phyloP scores from a whole-genome alignment of 495 filamentous ascomycete species.

The Penicillium coprophilum region DNA sequence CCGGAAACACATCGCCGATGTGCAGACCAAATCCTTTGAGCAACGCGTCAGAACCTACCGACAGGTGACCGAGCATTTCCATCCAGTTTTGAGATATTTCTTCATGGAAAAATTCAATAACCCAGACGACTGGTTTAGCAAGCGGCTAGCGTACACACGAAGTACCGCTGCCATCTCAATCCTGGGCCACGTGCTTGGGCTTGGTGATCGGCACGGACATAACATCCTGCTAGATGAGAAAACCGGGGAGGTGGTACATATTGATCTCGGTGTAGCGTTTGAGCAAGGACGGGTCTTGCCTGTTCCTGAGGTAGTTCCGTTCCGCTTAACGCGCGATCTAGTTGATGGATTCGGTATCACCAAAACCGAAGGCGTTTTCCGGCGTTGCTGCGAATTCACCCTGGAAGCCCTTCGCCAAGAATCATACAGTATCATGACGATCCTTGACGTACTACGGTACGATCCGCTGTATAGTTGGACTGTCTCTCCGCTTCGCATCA shows the following conservation, averaged over 20 bases:
- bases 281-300: slow-evolving; percentile 92
- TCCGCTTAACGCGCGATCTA: slow-evolving; percentile 90
- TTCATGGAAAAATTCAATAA: slow-evolving; percentile 94
- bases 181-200: slow-evolving; percentile 85
- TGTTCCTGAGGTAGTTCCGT: slow-evolving; percentile 92
- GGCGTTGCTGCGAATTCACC: slow-evolving; percentile 95
- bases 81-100: slow-evolving; percentile 94
- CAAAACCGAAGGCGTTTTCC: slow-evolving; percentile 91
- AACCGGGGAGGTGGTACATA: slow-evolving; percentile 93
- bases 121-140: slow-evolving; percentile 92
- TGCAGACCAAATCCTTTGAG: slow-evolving; percentile 64
- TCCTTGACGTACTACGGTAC: slow-evolving; percentile 91
- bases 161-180: slow-evolving; percentile 94
- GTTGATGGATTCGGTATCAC: slow-evolving; percentile 97
- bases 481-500: slow-evolving; percentile 83
- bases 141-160: slow-evolving; percentile 82
- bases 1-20: slow-evolving; percentile 73
- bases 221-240: slow-evolving; percentile 92
- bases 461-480: slow-evolving; percentile 97
- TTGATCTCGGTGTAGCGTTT: slow-evolving; percentile 94
- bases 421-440: slow-evolving; percentile 93
- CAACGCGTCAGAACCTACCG: slow-evolving; percentile 71
- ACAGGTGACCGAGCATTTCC: slow-evolving; percentile 73
- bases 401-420: slow-evolving; percentile 90
- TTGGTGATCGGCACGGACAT: slow-evolving; percentile 95